Evolutionary conservation across 1,139 yeast species (phyloP), one percentile per base, ranked within the genome.

Genomic region (Yarrowia galli): DNA sequence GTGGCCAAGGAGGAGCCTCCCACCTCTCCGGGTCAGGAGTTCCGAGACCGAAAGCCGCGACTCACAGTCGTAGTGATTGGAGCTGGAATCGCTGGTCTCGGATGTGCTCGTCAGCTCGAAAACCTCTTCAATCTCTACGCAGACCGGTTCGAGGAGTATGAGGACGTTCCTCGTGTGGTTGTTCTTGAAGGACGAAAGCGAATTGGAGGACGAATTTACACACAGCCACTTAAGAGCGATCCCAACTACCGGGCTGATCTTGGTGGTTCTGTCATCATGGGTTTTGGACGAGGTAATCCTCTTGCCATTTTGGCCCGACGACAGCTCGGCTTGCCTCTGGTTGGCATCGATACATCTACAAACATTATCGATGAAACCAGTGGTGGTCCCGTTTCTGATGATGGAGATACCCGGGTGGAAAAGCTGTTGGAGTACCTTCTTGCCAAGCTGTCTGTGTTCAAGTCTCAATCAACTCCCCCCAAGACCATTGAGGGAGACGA

Each of bases 71-170:
- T 78, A 0, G 74, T 81, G 6, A 71, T 81, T 28, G 84, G 84
- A 7, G 82, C 83, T 0, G 84, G 84, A 2, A 74, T 81, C 25
- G 78, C 84, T 8, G 84, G 84, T 5, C 74, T 81, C 13, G 77
- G 81, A 49, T 77, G 81, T 65, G 84, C 83, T 8, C 73, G 84
- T 6, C 84, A 81, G 71, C 74, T 81, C 1, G 81, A 79, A 38
- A 74, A 76, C 43, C 73, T 81, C 23, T 72, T 79, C 60, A 72
- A 75, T 48, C 74, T 79, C 36, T 79, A 80, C 67, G 75, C 78
- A 6, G 74, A 76, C 46, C 73, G 74, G 35, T 75, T 78, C 65
- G 70, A 73, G 9, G 80, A 79, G 46, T 78, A 78, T 67, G 81
- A 80, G 58, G 81, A 78, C 49, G 67, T 78, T 10, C 83, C 83